phyloP scores from a whole-genome alignment of 2,329 filamentous ascomycete species.

The Aphanocladium album region DNA sequence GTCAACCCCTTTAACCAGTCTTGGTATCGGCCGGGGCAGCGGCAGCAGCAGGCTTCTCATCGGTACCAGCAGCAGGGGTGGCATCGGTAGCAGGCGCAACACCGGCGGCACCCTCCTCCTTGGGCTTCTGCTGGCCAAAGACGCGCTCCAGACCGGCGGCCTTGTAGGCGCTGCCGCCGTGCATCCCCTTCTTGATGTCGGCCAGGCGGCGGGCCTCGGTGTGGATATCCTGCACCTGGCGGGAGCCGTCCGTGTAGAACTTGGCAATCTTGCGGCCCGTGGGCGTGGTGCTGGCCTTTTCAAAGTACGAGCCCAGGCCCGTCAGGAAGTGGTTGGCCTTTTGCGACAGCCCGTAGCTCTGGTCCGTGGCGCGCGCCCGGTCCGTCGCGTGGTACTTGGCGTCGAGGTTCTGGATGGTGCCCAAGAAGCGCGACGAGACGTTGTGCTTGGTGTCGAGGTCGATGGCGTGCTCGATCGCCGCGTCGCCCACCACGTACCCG shows the following conservation, averaged over 20 bases:
- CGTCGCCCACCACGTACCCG: constrained; percentile 76
- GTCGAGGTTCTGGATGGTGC: constrained; percentile 72
- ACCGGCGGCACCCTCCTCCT: constrained; percentile 32
- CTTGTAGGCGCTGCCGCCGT: constrained; percentile 55
- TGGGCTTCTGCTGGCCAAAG: constrained; percentile 49
- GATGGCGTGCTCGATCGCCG: constrained; percentile 75
- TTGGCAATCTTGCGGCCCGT: constrained; percentile 82
- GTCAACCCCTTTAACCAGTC: constrained; percentile 5
- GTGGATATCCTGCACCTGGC: constrained; percentile 93
- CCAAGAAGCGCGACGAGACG: constrained; percentile 74
- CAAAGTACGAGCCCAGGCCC: constrained; percentile 82
- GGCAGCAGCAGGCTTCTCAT: constrained; percentile 6
- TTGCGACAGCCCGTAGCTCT: constrained; percentile 74
- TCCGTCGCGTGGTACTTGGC: constrained; percentile 82
- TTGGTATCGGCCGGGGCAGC: constrained; percentile 11
- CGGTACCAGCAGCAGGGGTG: constrained; percentile 16
- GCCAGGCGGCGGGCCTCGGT: constrained; percentile 83
- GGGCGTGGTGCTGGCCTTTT: constrained; percentile 82
- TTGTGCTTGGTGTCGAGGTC: constrained; percentile 87
- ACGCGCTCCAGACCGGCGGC: constrained; percentile 53
- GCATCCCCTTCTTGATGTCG: constrained; percentile 71
- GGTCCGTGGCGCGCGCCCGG: constrained; percentile 76
- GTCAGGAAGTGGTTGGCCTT: constrained; percentile 61
- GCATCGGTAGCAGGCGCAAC: constrained; percentile 16
- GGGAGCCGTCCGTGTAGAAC: constrained; percentile 81